Percentiles rank a stretch among this genome's conserved stretches.
These are phyloP conservation scores for Kwoniella dejecticola DNA, from an alignment of 768 basidiomycete species.

Conservation along the genomic window DNA sequence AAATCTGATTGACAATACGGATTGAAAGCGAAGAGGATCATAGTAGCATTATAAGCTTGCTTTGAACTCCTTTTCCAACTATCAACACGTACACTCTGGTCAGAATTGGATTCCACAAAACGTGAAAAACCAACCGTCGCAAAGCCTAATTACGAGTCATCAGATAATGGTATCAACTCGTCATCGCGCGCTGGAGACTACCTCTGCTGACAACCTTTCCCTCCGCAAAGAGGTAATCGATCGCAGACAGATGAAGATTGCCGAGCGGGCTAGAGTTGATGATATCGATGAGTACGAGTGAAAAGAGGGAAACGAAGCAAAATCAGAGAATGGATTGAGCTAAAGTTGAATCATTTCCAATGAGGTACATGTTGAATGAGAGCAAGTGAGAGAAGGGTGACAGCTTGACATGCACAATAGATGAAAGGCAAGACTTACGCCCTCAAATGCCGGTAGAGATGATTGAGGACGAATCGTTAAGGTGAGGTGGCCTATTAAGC, in stretches of 20 bases:
- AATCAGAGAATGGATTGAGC: slow-evolving; percentile 56
- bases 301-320: slow-evolving; percentile 22
- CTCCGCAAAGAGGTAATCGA: slow-evolving; percentile 22
- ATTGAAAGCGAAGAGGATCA: slow-evolving; percentile 30
- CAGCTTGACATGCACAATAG: background rate
- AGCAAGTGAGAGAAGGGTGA: background rate
- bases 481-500: background rate
- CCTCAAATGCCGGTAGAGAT: background rate
- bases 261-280: slow-evolving; percentile 26
- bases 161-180: slow-evolving; percentile 20
- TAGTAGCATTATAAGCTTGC: slow-evolving; percentile 51
- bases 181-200: slow-evolving; percentile 24
- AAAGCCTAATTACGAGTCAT: slow-evolving; percentile 25
- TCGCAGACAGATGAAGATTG: background rate
- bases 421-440: background rate
- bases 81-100: slow-evolving; percentile 27
- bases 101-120: slow-evolving; percentile 28
- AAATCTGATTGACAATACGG: background rate
- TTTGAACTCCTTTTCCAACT: slow-evolving; percentile 19
- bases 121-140: slow-evolving; percentile 23
- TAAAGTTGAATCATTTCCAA: slow-evolving; percentile 52
- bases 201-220: slow-evolving; percentile 5
- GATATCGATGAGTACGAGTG: slow-evolving; percentile 18
- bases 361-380: background rate
- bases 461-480: background rate